These are phyloP conservation scores for Simplicillium aogashimaense DNA, from an alignment of 2,329 filamentous ascomycete species.

Conservation along the genomic window DNA sequence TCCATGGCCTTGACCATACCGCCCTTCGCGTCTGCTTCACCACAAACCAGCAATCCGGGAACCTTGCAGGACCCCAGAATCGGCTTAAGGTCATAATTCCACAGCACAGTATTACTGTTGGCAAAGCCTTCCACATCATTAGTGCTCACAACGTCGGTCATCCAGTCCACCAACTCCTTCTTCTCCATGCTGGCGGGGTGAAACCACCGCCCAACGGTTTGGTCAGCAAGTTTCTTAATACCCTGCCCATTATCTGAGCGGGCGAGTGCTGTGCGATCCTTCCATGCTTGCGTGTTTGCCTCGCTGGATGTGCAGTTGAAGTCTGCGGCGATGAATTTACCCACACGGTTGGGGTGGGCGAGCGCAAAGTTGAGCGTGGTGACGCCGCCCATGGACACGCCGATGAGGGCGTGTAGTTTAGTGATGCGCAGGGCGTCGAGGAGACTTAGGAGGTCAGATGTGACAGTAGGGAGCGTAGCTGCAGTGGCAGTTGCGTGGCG, in stretches of 20 bases:
- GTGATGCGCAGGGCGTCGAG: conserved; percentile 61
- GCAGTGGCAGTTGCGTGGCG: conserved; percentile 41
- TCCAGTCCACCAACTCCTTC: conserved; percentile 37
- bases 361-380: conserved; percentile 67
- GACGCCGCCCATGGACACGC: conserved; percentile 74
- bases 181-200: conserved; percentile 42
- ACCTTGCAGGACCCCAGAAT: conserved; percentile 43
- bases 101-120: conserved; percentile 59
- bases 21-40: conserved; percentile 59
- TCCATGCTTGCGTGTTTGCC: conserved; percentile 71
- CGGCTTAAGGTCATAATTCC: conserved; percentile 57
- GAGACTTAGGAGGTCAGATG: conserved; percentile 56
- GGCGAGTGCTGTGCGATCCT: conserved; percentile 60
- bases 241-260: conserved; percentile 47
- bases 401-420: conserved; percentile 57
- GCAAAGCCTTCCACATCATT: conserved; percentile 65
- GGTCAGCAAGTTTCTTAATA: conserved; percentile 55
- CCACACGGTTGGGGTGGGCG: conserved; percentile 48
- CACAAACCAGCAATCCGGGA: conserved; percentile 60
- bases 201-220: conserved; percentile 73
- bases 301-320: conserved; percentile 65
- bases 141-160: conserved; percentile 57
- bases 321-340: conserved; percentile 62
- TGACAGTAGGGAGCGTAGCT: conserved; percentile 54
- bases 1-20: conserved; percentile 73